A percentile compares a stretch with the other conserved stretches of the same genome.
Conservation (phyloP, 192 early-diverging fungal species). For the Entomortierella lignicola region DNA sequence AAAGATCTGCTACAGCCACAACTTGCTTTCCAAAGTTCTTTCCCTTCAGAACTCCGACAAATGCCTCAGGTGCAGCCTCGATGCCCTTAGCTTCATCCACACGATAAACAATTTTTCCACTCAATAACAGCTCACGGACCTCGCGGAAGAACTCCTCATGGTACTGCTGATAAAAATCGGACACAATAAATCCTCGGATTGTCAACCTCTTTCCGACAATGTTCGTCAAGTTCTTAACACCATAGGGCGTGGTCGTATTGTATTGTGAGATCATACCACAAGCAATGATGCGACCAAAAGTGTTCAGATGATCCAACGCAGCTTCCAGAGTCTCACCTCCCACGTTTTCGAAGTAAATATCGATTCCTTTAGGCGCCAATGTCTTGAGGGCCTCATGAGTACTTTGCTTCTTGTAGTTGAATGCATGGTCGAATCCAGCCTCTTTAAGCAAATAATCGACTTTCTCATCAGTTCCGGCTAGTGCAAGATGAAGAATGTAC, state of each 20-base stretch:
- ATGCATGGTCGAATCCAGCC: slow-evolving; percentile 77
- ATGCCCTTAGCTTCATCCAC: slow-evolving; percentile 39
- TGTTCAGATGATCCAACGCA: slow-evolving; percentile 72
- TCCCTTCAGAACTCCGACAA: slow-evolving; percentile 69
- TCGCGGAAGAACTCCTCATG: slow-evolving; percentile 36
- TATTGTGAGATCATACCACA: slow-evolving; percentile 86
- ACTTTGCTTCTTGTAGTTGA: slow-evolving; percentile 86
- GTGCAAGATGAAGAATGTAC: neutral
- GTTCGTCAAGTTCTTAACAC: slow-evolving; percentile 67
- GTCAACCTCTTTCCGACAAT: slow-evolving; percentile 66
- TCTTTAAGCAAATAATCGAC: slow-evolving; percentile 69
- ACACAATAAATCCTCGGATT: slow-evolving; percentile 73
- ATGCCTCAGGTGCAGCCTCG: slow-evolving; percentile 60
- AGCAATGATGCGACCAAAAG: slow-evolving; percentile 70
- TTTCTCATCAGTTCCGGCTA: slow-evolving; percentile 81
- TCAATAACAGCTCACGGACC: slow-evolving; percentile 27
- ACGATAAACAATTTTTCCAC: slow-evolving; percentile 33
- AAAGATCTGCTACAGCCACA: slow-evolving; percentile 61
- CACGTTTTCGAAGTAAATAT: slow-evolving; percentile 89
- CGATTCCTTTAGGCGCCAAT: slow-evolving; percentile 81
- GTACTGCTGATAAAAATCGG: slow-evolving; percentile 46
- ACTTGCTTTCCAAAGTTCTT: slow-evolving; percentile 78
- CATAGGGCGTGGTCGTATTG: slow-evolving; percentile 65
- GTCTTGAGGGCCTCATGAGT: slow-evolving; percentile 64
- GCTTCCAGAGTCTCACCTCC: slow-evolving; percentile 85